Conservation (phyloP, 306 rosid genomes). For the Trifolium pratense region DNA sequence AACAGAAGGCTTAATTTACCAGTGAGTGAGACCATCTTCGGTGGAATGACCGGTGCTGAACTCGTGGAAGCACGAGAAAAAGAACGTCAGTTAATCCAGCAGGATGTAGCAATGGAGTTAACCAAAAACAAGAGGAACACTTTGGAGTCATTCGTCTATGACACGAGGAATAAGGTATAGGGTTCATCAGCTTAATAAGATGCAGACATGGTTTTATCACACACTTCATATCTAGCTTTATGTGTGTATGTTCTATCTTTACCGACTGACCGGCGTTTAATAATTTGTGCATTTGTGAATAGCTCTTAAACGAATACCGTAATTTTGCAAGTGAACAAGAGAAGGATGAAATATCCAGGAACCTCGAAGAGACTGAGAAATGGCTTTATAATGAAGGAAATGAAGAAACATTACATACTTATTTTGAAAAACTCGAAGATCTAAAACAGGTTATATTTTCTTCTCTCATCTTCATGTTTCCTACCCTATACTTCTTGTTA, state of each 20-base stretch:
- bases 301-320: slow-evolving; percentile 71
- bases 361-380: slow-evolving; percentile 74
- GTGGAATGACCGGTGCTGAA: slow-evolving; percentile 79
- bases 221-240: neutral
- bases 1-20: slow-evolving; percentile 61
- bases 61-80: slow-evolving; percentile 65
- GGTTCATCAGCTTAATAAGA: slow-evolving; percentile 34
- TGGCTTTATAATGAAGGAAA: slow-evolving; percentile 87
- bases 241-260: slow-evolving; percentile 20
- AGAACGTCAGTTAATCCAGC: slow-evolving; percentile 65
- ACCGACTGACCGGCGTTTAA: slow-evolving; percentile 26
- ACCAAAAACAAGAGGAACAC: slow-evolving; percentile 78
- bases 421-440: slow-evolving; percentile 70
- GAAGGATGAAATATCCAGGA: slow-evolving; percentile 66
- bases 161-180: slow-evolving; percentile 82
- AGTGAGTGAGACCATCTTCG: slow-evolving; percentile 67
- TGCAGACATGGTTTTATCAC: slow-evolving; percentile 13
- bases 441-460: slow-evolving; percentile 68
- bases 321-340: slow-evolving; percentile 71
- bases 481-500: slow-evolving; percentile 22
- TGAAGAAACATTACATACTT: slow-evolving; percentile 76
- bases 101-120: slow-evolving; percentile 74
- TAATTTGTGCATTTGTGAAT: slow-evolving; percentile 47
- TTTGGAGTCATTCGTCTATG: slow-evolving; percentile 84
- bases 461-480: slow-evolving; percentile 31